These are phyloP conservation scores for Obelidium mucronatum DNA, from an alignment of 192 early-diverging fungal species.

Conservation along the genomic window DNA sequence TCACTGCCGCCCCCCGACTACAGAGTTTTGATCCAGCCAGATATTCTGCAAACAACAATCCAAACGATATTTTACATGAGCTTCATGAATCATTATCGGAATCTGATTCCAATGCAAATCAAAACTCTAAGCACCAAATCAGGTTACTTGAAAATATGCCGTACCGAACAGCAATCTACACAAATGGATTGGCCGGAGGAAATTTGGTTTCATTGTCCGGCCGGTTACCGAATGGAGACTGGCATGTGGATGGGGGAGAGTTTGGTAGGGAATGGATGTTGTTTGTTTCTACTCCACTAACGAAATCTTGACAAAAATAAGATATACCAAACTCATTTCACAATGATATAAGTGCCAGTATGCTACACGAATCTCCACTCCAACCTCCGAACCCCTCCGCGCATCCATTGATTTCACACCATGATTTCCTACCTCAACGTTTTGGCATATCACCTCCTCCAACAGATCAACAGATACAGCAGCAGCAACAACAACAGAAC, in stretches of 20 bases:
- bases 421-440: neutral
- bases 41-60: neutral
- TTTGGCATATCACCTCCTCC: neutral
- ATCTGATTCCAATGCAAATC: neutral
- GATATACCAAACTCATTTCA: no score
- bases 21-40: conserved; percentile 15
- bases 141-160: neutral
- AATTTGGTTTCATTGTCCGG: neutral
- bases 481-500: neutral
- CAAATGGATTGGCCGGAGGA: neutral
- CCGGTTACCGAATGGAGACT: neutral
- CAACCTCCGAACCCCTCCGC: neutral
- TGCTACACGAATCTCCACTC: conserved; percentile 12
- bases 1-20: no score
- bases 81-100: neutral
- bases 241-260: neutral
- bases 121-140: neutral
- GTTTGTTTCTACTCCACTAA: no score
- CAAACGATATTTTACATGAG: conserved; percentile 9
- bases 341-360: conserved; percentile 24
- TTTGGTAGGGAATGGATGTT: no score
- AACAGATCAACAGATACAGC: no score
- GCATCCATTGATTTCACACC: neutral
- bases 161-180: neutral
- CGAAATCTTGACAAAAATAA: no score